Evolutionary conservation across 2,329 filamentous ascomycete species (phyloP).

Genomic region (Ophiostoma pallidulum): DNA sequence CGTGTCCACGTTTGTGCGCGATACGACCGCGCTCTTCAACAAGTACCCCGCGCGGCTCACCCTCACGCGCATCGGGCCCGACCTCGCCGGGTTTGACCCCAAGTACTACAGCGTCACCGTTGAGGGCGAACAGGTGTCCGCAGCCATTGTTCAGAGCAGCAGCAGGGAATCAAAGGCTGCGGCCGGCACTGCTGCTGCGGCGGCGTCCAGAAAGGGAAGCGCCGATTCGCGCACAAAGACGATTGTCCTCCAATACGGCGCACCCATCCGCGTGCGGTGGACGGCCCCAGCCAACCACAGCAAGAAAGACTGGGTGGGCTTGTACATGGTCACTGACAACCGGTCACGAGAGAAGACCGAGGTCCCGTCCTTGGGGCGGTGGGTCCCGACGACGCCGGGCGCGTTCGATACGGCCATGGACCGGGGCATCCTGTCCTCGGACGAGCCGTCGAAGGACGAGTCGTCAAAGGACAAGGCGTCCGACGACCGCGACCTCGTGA

Average conservation of each 20-base stretch:
- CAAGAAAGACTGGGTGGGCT: constrained; percentile 88
- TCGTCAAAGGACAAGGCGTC: neutral
- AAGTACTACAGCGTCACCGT: constrained; percentile 72
- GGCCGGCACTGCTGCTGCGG: neutral
- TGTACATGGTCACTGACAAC: constrained; percentile 96
- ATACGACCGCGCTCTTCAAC: constrained; percentile 81
- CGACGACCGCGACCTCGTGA: constrained; percentile 49
- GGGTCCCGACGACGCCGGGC: constrained; percentile 71
- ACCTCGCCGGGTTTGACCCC: constrained; percentile 69
- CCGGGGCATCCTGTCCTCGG: constrained; percentile 61
- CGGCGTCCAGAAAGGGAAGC: constrained; percentile 53
- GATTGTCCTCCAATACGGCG: constrained; percentile 76
- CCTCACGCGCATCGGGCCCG: constrained; percentile 67
- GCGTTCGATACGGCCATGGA: constrained; percentile 70
- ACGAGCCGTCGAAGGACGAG: constrained; percentile 41
- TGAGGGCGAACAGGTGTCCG: constrained; percentile 43
- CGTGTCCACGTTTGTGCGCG: constrained; percentile 76
- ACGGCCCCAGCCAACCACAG: constrained; percentile 78
- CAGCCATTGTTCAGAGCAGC: neutral
- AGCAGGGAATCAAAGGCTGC: constrained; percentile 26
- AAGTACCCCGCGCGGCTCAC: constrained; percentile 80
- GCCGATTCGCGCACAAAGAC: constrained; percentile 57
- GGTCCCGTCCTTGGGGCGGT: constrained; percentile 77
- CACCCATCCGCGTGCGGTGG: constrained; percentile 85
- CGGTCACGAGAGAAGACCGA: constrained; percentile 74